These are phyloP conservation scores for Tubosaeta sp. DNA, from an alignment of 768 basidiomycete species.

Conservation along the genomic window DNA sequence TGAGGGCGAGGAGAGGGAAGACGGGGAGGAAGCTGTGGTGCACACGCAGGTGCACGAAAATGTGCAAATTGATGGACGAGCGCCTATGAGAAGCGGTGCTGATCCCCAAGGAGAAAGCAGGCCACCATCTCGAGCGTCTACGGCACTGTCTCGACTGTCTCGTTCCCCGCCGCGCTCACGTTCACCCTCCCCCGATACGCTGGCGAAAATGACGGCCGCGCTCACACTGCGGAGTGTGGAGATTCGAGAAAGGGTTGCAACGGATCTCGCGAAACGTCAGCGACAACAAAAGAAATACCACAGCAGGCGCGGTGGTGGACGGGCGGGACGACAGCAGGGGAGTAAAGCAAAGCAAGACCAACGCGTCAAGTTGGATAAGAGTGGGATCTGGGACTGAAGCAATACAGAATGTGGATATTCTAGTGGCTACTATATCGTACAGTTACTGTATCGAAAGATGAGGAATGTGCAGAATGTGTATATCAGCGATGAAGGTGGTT, in stretches of 20 bases:
- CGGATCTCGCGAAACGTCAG: constrained; percentile 58
- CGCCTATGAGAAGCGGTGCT: neutral
- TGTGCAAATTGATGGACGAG: constrained; percentile 7
- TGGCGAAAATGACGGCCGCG: constrained; percentile 40
- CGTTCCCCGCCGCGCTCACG: constrained; percentile 52
- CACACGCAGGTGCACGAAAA: constrained; percentile 8
- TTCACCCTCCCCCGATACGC: constrained; percentile 40
- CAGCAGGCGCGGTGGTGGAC: constrained; percentile 60
- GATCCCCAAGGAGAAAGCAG: constrained; percentile 6
- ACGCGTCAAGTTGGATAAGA: constrained; percentile 55
- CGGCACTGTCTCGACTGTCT: constrained; percentile 41
- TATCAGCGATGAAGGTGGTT: constrained; percentile 8
- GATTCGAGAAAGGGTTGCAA: constrained; percentile 57
- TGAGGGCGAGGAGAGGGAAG: constrained; percentile 36
- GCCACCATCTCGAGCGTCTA: constrained; percentile 24
- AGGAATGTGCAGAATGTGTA: neutral
- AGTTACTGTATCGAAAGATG: constrained; percentile 10
- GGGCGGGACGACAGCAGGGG: constrained; percentile 67
- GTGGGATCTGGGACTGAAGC: constrained; percentile 56
- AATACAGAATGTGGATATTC: constrained; percentile 8
- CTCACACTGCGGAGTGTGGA: constrained; percentile 35
- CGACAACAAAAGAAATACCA: constrained; percentile 74
- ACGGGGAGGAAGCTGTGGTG: constrained; percentile 27
- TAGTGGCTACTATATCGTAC: constrained; percentile 15
- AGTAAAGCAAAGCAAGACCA: constrained; percentile 83